These are phyloP conservation scores for Aspergillus hortae DNA, from an alignment of 2,329 filamentous ascomycete species.

Conservation along the genomic window DNA sequence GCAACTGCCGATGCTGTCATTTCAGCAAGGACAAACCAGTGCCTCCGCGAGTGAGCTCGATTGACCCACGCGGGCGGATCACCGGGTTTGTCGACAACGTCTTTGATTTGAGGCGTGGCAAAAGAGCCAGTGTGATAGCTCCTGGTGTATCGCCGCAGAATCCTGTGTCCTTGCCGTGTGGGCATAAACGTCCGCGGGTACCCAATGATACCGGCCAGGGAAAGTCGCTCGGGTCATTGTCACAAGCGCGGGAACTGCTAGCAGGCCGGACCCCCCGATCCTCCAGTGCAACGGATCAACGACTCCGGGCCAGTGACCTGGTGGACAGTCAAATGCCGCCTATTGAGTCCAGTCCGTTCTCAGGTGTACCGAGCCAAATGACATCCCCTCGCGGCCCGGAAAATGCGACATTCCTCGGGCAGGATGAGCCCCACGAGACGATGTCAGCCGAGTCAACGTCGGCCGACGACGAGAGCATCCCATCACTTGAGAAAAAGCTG, in stretches of 20 bases:
- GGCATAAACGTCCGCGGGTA: conserved; percentile 9
- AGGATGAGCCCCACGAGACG: not conserved
- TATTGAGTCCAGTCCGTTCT: not conserved
- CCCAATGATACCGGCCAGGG: not conserved
- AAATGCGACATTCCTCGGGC: not conserved
- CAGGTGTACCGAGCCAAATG: not conserved
- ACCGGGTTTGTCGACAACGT: conserved; percentile 37
- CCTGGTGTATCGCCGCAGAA: conserved; percentile 5
- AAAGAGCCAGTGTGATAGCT: conserved; percentile 8
- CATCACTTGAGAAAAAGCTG: conserved; percentile 17
- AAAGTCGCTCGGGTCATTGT: not conserved
- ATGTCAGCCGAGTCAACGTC: not conserved
- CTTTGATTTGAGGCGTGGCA: conserved; percentile 33
- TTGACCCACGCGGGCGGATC: conserved; percentile 29
- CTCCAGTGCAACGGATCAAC: not conserved
- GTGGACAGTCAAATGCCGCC: conserved; percentile 5
- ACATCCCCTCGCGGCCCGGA: not conserved
- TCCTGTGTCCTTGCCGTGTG: not conserved
- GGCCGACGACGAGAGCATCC: conserved; percentile 11
- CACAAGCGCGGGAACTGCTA: not conserved
- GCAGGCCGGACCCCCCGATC: too few relatives aligned
- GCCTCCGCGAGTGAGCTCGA: conserved; percentile 29
- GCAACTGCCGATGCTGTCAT: conserved; percentile 37
- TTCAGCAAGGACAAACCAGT: conserved; percentile 34
- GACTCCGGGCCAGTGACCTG: conserved; percentile 12